phyloP scores from a whole-genome alignment of 2,329 filamentous ascomycete genomes.

The Arthrinium puccinioides region DNA sequence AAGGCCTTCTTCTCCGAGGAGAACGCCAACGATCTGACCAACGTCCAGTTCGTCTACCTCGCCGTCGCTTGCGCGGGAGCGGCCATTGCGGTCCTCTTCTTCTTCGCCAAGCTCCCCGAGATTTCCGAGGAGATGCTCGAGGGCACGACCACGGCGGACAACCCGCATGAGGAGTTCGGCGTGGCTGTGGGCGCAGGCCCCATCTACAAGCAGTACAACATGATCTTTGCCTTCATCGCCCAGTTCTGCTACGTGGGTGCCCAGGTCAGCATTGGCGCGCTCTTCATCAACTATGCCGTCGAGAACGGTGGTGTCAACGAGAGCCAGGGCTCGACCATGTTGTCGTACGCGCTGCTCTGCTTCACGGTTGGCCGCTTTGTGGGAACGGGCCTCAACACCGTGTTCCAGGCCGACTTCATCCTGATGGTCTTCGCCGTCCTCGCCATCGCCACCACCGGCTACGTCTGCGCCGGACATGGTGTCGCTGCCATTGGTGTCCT shows the following conservation, averaged over 20 bases:
- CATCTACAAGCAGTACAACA: slow-evolving; percentile 43
- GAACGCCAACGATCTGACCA: slow-evolving; percentile 34
- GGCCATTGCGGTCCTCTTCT: slow-evolving; percentile 43
- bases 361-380: slow-evolving; percentile 65
- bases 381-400: slow-evolving; percentile 19
- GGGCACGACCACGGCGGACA: slow-evolving; percentile 31
- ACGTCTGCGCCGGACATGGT: slow-evolving; percentile 1
- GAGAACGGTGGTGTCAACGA: slow-evolving; percentile 31
- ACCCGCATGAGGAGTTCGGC: slow-evolving; percentile 40
- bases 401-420: slow-evolving; percentile 30
- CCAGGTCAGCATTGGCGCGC: slow-evolving; percentile 37
- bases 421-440: slow-evolving; percentile 58
- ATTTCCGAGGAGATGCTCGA: slow-evolving; percentile 33
- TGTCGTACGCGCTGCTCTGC: slow-evolving; percentile 62
- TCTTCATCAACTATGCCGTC: slow-evolving; percentile 35
- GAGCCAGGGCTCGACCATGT: slow-evolving; percentile 51
- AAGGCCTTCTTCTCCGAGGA: slow-evolving; percentile 47
- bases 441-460: slow-evolving; percentile 55
- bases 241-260: slow-evolving; percentile 51
- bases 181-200: slow-evolving; percentile 37
- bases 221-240: slow-evolving; percentile 46
- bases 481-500: slow-evolving; percentile 2
- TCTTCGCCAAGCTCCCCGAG: slow-evolving; percentile 31
- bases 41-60: slow-evolving; percentile 51
- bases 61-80: slow-evolving; percentile 48